phyloP scores from a whole-genome alignment of 2,329 filamentous ascomycete species.

The Fusarium beomiforme region DNA sequence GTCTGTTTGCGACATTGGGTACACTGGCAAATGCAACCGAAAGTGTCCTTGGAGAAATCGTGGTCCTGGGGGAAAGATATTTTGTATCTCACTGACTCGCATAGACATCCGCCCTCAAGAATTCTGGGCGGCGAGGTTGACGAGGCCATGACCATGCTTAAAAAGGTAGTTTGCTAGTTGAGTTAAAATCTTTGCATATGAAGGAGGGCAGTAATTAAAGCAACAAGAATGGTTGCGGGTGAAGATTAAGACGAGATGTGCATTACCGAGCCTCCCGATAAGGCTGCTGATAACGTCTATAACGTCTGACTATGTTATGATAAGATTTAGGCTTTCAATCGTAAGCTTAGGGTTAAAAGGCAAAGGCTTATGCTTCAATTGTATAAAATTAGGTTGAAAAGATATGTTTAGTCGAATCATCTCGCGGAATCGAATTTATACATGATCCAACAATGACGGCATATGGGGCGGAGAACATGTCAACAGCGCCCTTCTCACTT shows the following conservation, averaged over 20 bases:
- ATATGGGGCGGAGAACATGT: neutral
- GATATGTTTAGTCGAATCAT: too few relatives aligned
- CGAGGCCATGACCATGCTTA: neutral
- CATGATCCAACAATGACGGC: neutral
- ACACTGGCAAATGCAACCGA: conserved; percentile 10
- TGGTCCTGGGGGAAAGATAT: neutral
- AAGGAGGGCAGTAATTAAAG: too few relatives aligned
- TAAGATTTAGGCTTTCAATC: too few relatives aligned
- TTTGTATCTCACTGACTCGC: conserved; percentile 3
- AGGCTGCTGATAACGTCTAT: too few relatives aligned
- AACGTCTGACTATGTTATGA: too few relatives aligned
- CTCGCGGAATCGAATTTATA: too few relatives aligned
- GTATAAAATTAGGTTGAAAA: too few relatives aligned
- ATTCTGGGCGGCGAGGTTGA: neutral
- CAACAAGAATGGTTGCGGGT: too few relatives aligned
- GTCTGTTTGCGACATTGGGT: conserved; percentile 23
- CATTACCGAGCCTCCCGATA: too few relatives aligned
- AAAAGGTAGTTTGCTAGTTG: accelerated
- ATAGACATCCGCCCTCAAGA: neutral
- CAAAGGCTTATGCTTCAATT: too few relatives aligned
- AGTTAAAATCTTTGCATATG: accelerated
- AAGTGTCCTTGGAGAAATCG: neutral
- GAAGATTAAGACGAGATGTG: too few relatives aligned
- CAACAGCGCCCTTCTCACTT: neutral
- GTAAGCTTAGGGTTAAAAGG: too few relatives aligned